phyloP scores from a whole-genome alignment of 2,329 filamentous ascomycete genomes.

The Stromatinia cepivora region DNA sequence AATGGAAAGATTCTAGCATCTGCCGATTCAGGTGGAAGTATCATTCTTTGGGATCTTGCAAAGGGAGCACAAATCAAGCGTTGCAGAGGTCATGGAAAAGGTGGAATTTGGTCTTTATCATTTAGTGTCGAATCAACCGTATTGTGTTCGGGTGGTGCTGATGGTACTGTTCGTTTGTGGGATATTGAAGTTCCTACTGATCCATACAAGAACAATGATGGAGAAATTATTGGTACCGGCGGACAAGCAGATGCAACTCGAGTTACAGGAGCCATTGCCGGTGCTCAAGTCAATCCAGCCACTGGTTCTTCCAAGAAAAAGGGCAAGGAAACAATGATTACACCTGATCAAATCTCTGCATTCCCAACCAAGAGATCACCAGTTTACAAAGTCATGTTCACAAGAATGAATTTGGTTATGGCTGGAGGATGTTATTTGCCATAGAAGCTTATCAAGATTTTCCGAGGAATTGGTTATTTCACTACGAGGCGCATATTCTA shows the following conservation, averaged over 20 bases:
- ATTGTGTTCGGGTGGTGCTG: slow-evolving; percentile 85
- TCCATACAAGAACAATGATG: slow-evolving; percentile 55
- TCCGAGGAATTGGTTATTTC: background rate
- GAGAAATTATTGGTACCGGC: slow-evolving; percentile 43
- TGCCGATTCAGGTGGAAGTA: slow-evolving; percentile 83
- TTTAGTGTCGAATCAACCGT: slow-evolving; percentile 93
- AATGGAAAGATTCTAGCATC: slow-evolving; percentile 90
- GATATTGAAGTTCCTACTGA: slow-evolving; percentile 76
- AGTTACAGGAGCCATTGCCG: slow-evolving; percentile 42
- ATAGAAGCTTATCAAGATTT: background rate
- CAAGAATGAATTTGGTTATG: slow-evolving; percentile 89
- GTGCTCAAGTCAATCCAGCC: slow-evolving; percentile 39
- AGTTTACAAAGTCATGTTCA: slow-evolving; percentile 90
- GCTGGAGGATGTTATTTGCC: slow-evolving; percentile 69
- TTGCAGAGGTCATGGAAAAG: slow-evolving; percentile 89
- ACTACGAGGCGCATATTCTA: background rate
- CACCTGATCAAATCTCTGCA: slow-evolving; percentile 88
- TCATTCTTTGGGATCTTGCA: slow-evolving; percentile 92
- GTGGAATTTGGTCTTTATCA: slow-evolving; percentile 88
- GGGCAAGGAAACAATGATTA: slow-evolving; percentile 85
- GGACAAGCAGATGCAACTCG: slow-evolving; percentile 53
- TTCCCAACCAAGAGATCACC: slow-evolving; percentile 97
- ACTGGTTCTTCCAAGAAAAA: slow-evolving; percentile 62
- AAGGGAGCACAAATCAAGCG: slow-evolving; percentile 85
- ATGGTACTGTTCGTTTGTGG: slow-evolving; percentile 92